Percentiles rank a stretch among this genome's conserved stretches.
These are phyloP conservation scores for Yamadazyma pseudoaaseri DNA, from an alignment of 1,139 yeast species.

Conservation along the genomic window DNA sequence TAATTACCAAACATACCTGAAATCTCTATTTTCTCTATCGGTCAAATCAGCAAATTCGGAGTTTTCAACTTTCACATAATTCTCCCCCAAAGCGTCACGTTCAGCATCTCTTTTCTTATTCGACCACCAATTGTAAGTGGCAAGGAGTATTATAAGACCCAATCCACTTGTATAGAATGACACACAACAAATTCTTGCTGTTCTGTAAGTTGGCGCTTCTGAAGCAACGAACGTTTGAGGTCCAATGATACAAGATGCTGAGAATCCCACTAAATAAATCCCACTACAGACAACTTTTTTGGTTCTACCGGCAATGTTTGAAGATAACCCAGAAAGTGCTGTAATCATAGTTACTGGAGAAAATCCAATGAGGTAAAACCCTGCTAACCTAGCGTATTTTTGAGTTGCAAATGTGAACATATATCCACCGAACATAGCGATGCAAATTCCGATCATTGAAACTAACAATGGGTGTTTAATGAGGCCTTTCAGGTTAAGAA, in stretches of 20 bases:
- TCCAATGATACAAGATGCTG: constrained; percentile 31
- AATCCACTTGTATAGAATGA: constrained; percentile 25
- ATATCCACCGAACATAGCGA: too few relatives aligned
- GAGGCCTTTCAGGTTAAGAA: constrained; percentile 7
- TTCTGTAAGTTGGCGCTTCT: constrained; percentile 22
- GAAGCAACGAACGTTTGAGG: constrained; percentile 23
- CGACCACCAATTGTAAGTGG: constrained; percentile 8
- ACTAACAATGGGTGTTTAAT: constrained; percentile 14
- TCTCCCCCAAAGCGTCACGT: constrained; percentile 17
- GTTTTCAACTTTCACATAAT: constrained; percentile 11
- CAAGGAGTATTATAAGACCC: constrained; percentile 7
- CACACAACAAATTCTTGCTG: too few relatives aligned
- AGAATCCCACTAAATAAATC: constrained; percentile 50
- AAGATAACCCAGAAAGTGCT: too few relatives aligned
- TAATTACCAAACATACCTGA: constrained; percentile 16
- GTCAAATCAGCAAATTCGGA: constrained; percentile 15
- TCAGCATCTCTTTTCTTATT: constrained; percentile 19
- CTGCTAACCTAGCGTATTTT: too few relatives aligned
- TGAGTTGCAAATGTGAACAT: too few relatives aligned
- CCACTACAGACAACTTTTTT: constrained; percentile 17
- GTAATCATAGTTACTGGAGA: too few relatives aligned
- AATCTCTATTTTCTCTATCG: constrained; percentile 18
- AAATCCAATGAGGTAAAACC: too few relatives aligned
- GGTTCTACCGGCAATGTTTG: constrained; percentile 24
- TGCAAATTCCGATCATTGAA: constrained; percentile 9